Evolutionary conservation across 1,139 yeast genomes (phyloP).

Genomic region (Lodderomyces margitis): DNA sequence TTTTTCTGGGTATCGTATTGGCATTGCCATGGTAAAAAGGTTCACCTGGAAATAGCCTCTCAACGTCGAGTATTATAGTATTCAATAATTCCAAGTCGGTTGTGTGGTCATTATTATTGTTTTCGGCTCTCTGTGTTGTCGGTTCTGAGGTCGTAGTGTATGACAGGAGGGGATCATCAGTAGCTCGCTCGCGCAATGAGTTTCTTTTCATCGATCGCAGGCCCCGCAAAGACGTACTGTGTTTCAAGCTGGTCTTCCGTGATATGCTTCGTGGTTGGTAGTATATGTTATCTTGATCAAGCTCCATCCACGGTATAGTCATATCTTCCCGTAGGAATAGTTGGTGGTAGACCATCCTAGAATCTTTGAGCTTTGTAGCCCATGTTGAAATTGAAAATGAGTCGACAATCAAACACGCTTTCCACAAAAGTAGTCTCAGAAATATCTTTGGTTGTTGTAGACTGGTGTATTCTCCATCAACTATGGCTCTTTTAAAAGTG

Average conservation of each 20-base stretch:
- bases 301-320: slow-evolving; percentile 40
- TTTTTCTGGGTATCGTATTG: slow-evolving; percentile 23
- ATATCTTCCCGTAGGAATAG: slow-evolving; percentile 31
- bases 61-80: slow-evolving; percentile 62
- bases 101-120: slow-evolving; percentile 15
- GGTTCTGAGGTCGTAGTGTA: neutral
- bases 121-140: neutral
- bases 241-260: slow-evolving; percentile 10
- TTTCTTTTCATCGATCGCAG: neutral
- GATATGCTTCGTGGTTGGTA: slow-evolving; percentile 20
- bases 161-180: slow-evolving; percentile 5
- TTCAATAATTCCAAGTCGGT: slow-evolving; percentile 28
- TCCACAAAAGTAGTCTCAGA: slow-evolving; percentile 40
- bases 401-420: slow-evolving; percentile 37
- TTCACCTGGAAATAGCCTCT: slow-evolving; percentile 62
- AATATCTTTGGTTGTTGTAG: slow-evolving; percentile 20
- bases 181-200: neutral
- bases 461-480: slow-evolving; percentile 33
- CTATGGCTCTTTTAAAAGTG: slow-evolving; percentile 30
- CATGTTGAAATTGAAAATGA: slow-evolving; percentile 37
- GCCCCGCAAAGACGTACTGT: slow-evolving; percentile 7
- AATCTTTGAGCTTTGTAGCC: slow-evolving; percentile 28
- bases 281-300: slow-evolving; percentile 32
- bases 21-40: slow-evolving; percentile 39
- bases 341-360: slow-evolving; percentile 40